Evolutionary conservation across 768 basidiomycete genomes (phyloP).

Genomic region (Boletus eberwhitei): DNA sequence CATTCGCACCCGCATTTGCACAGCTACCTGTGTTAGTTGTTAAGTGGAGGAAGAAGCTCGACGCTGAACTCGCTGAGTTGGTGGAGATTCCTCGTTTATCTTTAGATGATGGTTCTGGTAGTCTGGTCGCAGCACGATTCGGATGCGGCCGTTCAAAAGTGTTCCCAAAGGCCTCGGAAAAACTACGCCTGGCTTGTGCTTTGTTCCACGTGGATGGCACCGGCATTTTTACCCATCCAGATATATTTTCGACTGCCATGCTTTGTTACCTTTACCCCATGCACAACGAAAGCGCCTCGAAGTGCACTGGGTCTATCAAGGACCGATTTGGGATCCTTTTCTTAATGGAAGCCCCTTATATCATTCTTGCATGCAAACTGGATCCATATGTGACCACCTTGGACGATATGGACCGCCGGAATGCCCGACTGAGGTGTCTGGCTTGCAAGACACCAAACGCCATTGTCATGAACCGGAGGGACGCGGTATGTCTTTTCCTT

Average conservation of each 20-base stretch:
- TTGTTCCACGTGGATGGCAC: not conserved
- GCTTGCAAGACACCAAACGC: not conserved
- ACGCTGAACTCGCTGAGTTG: not conserved
- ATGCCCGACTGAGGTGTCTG: conserved; percentile 7
- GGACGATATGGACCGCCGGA: conserved; percentile 2
- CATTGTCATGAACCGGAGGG: not conserved
- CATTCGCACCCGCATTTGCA: conserved; percentile 1
- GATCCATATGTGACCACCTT: conserved; percentile 1
- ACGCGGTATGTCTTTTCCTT: not conserved
- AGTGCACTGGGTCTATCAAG: not conserved
- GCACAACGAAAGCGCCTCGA: not conserved
- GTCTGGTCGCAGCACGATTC: too few relatives aligned
- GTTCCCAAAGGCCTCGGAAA: not conserved
- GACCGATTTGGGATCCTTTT: not conserved
- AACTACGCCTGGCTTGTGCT: conserved; percentile 3
- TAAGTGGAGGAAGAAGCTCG: conserved; percentile 5
- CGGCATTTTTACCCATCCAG: not conserved
- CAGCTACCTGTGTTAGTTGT: not conserved
- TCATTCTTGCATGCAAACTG: conserved; percentile 1
- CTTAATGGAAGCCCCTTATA: not conserved
- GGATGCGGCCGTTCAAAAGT: too few relatives aligned
- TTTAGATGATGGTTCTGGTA: not conserved
- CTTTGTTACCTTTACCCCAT: not conserved
- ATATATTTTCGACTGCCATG: not conserved
- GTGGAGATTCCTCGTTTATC: not conserved